phyloP scores from a whole-genome alignment of 345 rosid genomes.

The Pelargonium nanum region DNA sequence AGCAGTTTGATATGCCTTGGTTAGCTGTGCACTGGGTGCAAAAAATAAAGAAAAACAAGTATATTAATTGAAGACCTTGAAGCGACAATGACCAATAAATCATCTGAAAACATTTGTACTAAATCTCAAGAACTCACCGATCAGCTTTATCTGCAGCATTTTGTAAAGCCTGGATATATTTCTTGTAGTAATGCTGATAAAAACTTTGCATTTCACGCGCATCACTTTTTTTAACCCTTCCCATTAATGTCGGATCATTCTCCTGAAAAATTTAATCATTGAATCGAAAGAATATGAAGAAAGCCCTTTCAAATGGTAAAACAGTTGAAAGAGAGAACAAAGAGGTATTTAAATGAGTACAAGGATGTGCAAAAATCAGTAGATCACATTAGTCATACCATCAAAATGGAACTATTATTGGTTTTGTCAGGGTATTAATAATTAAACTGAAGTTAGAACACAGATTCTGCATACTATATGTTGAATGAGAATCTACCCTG shows the following conservation, averaged over 20 bases:
- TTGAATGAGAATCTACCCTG: too few relatives aligned
- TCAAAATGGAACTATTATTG: background rate
- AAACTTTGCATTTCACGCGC: conserved; percentile 90
- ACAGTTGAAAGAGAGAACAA: background rate
- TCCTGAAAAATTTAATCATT: conserved; percentile 37
- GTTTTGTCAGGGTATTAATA: background rate
- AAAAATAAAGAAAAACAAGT: background rate
- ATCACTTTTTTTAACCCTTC: conserved; percentile 72
- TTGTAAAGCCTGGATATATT: conserved; percentile 76
- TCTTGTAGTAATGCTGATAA: conserved; percentile 70
- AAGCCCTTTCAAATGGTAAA: background rate
- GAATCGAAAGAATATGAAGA: background rate
- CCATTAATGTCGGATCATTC: conserved; percentile 71
- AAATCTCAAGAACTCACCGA: conserved; percentile 12
- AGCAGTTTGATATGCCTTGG: conserved; percentile 99
- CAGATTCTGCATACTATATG: background rate
- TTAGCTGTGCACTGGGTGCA: conserved; percentile 76
- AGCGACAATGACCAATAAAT: background rate
- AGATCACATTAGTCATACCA: background rate
- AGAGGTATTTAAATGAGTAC: background rate
- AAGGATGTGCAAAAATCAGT: background rate
- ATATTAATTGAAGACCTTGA: background rate
- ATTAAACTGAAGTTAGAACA: background rate
- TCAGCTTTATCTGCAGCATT: conserved; percentile 82
- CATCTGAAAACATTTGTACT: background rate